phyloP scores from a whole-genome alignment of 2,329 filamentous ascomycete species.

The Nothophoma quercina region DNA sequence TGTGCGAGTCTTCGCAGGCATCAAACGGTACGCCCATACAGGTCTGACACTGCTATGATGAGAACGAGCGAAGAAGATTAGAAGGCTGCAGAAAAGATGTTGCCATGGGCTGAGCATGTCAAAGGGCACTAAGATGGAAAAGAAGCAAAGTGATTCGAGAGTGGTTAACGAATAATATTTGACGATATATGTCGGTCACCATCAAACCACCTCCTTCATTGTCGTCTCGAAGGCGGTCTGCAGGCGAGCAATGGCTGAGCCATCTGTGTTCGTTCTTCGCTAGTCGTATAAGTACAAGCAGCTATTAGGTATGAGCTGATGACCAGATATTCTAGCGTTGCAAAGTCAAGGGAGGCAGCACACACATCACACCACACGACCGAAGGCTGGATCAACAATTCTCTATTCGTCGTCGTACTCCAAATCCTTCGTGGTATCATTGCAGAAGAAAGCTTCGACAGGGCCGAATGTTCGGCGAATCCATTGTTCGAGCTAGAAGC shows the following conservation, averaged over 20 bases:
- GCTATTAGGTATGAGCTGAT: slow-evolving; percentile 73
- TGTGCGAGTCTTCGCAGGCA: too few species aligned
- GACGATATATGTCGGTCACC: slow-evolving; percentile 73
- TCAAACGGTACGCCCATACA: too few species aligned
- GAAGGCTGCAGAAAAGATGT: too few species aligned
- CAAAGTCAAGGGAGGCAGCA: not conserved
- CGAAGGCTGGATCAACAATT: slow-evolving; percentile 38
- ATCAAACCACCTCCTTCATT: slow-evolving; percentile 82
- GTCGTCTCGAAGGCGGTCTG: slow-evolving; percentile 75
- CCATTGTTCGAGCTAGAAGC: slow-evolving; percentile 49
- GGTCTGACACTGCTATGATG: too few species aligned
- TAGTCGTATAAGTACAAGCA: slow-evolving; percentile 89
- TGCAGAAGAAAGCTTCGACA: slow-evolving; percentile 43
- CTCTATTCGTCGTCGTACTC: slow-evolving; percentile 33
- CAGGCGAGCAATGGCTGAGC: slow-evolving; percentile 71
- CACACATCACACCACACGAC: slow-evolving; percentile 33
- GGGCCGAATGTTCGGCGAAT: slow-evolving; percentile 45
- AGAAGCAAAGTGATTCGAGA: too few species aligned
- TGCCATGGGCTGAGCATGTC: too few species aligned
- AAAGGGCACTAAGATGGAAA: too few species aligned
- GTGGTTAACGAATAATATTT: not conserved
- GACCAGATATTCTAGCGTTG: slow-evolving; percentile 87
- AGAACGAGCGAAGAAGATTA: too few species aligned
- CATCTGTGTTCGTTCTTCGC: slow-evolving; percentile 76
- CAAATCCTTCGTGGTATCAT: slow-evolving; percentile 40